phyloP scores from a whole-genome alignment of 2,329 filamentous ascomycete species.

The Cryphonectria nitschkei region DNA sequence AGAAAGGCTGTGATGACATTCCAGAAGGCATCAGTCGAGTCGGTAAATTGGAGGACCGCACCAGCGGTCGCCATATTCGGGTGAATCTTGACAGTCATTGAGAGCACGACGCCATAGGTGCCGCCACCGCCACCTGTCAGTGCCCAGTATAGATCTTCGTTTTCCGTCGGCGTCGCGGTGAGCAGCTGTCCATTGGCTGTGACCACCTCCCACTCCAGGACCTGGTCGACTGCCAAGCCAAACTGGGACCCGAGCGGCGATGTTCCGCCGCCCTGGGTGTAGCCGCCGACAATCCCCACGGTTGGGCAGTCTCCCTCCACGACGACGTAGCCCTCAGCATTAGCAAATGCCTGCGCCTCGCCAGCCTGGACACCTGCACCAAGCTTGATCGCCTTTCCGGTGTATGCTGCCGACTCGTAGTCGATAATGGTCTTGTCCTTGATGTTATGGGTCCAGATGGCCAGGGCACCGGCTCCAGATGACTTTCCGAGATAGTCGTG shows the following conservation, averaged over 20 bases:
- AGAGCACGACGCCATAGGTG: slow-evolving; percentile 52
- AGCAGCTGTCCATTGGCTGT: slow-evolving; percentile 45
- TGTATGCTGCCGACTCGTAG: slow-evolving; percentile 42
- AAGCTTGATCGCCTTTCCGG: slow-evolving; percentile 51
- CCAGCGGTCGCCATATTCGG: slow-evolving; percentile 16
- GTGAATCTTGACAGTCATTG: slow-evolving; percentile 52
- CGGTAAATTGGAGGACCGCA: slow-evolving; percentile 9
- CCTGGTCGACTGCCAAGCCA: slow-evolving; percentile 54
- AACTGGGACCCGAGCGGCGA: slow-evolving; percentile 46
- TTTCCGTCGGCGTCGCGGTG: slow-evolving; percentile 43
- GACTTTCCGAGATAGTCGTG: slow-evolving; percentile 57
- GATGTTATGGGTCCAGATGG: slow-evolving; percentile 52
- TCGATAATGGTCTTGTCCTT: slow-evolving; percentile 42
- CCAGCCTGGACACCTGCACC: slow-evolving; percentile 52
- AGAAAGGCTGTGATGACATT: not conserved
- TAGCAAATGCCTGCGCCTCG: slow-evolving; percentile 46
- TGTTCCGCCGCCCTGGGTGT: slow-evolving; percentile 55
- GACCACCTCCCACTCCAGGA: slow-evolving; percentile 49
- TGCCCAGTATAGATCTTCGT: slow-evolving; percentile 57
- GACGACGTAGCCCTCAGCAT: slow-evolving; percentile 42
- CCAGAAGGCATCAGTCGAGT: slow-evolving; percentile 1
- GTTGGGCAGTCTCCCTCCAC: slow-evolving; percentile 52
- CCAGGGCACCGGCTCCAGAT: slow-evolving; percentile 53
- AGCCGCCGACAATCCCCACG: slow-evolving; percentile 52
- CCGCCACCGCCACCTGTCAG: slow-evolving; percentile 52